Base-by-base conservation (phyloP, 106 monocot genomes). In the Ottelia alismoides region DNA sequence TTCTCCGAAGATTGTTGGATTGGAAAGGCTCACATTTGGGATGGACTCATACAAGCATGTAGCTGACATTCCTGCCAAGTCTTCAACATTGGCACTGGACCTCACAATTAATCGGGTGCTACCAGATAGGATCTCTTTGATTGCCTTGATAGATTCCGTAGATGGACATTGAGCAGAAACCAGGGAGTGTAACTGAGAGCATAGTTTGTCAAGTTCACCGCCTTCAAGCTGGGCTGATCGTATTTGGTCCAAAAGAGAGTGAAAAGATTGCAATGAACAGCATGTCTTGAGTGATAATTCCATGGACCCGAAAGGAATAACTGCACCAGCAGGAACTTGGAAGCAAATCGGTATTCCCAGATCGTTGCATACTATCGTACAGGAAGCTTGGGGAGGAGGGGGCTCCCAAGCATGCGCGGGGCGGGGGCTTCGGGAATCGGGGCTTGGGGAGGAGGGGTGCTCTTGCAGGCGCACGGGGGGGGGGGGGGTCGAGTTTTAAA, bases 31-130 rank as follows among this genome's bases (percentile, higher is more conserved):
- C 49, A 93, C 82, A 55, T 93, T 93, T 20, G 92, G 92, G 47
- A 93, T 73, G 0, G 92, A 93, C 20, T 80, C 83, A 28, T 93
- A 93, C 18, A 93, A 55, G 21, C 87, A 87, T 25, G 92, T 87
- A 52, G 87, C 92, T 28, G 92, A 87, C 92, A 93, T 93, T 5
- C 92, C 92, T 25, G 87, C 83, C n/a, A 93, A 60, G 55, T 93
- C 92, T 65, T 93, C 92, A 14, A 93, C 92, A 62, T 87, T 93
- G 31, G 92, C 87, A 49, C 83, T 93, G 32, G 92, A 93, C 52
- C 92, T 74, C 28, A 72, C 87, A 24, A 93, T 93, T 47, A 93
- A 69, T 1, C 87, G 70, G 9, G 78, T 48, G 67, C 72, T 60
- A 23, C 12, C 44, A 40, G 80, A 64, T 31, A 93, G 22, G 24